Evolutionary conservation across 1,139 yeast genomes (phyloP), one percentile per base, ranked within the genome.

Genomic region (Debaryomycetaceae sp.): DNA sequence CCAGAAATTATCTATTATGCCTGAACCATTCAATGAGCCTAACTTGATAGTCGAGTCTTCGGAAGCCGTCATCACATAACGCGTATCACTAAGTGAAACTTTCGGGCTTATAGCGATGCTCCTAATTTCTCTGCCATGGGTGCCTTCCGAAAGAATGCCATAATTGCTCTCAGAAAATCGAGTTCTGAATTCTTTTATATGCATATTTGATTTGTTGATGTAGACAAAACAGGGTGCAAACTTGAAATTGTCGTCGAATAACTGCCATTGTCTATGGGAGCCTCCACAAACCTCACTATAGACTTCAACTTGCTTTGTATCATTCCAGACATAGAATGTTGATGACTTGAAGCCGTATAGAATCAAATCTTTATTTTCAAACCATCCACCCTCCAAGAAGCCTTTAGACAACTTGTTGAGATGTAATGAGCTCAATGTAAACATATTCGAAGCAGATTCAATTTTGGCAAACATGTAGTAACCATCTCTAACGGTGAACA

Each of bases 111-210:
- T 66, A 0, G 84, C 68, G n/a, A 85, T 68, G 50, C 79, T 85
- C 56, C 95, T 72, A 11, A 86, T 80, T 62, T 93, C 99, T 51
- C 98, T 76, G 0, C 99, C 99, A 62, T 93, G 98, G 0, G 90
- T 76, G 0, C 97, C 97, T 8, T 72, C 65, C 41, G 62, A 57
- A 3, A 73, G 53, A 7, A 72, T 48, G 0, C 76, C 76, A 44
- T 57, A 52, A 6, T 51, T 45, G 1, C 48, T 38, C 2, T 45
- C 49, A 5, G 39, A 37, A 45, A 67, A 62, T 35, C 64, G 48
- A 42, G 57, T 54, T 31, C 49, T 46, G 45, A 62, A 54, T 40
- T 45, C 52, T 68, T 65, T 48, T 59, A 70, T 44, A 63, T 64
- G 40, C 34, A 71, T 50, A 14, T 65, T 61, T 1, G 81, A 71